A percentile compares a stretch with the other conserved stretches of the same genome.
Conservation (phyloP, 2,329 filamentous ascomycete genomes). For the Xylaria sp. region DNA sequence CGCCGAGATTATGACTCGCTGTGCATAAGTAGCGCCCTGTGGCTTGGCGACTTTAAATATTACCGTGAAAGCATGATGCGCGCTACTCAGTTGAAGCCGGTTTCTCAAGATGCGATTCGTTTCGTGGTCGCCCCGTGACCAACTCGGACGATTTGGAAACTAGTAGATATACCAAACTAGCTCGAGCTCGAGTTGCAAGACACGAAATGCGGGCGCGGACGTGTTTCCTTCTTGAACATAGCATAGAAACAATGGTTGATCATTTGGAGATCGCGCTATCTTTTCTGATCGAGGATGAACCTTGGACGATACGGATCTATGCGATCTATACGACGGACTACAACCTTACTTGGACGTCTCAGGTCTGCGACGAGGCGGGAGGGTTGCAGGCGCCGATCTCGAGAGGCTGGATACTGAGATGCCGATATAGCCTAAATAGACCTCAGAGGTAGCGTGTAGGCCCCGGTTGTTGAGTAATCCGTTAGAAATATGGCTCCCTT, state of each 20-base stretch:
- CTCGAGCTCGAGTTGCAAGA: not conserved
- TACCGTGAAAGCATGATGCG: not conserved
- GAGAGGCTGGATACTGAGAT: not conserved
- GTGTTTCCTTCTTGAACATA: slow-evolving; percentile 7
- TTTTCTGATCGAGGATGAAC: not conserved
- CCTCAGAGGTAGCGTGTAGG: not conserved
- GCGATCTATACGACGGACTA: not conserved
- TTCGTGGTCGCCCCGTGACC: not conserved
- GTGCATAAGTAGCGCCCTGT: not conserved
- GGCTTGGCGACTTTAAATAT: not conserved
- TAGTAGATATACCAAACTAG: not conserved
- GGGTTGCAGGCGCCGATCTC: not conserved
- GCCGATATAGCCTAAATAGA: not conserved
- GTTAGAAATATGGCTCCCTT: too few relatives aligned
- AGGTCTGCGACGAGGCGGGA: not conserved
- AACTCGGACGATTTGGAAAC: not conserved
- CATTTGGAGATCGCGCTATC: not conserved
- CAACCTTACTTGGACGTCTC: not conserved
- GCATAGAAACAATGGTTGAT: not conserved
- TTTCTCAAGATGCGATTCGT: not conserved
- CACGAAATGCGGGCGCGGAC: not conserved
- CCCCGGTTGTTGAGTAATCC: not conserved
- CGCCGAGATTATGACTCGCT: not conserved
- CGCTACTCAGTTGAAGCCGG: not conserved
- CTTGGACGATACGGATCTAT: not conserved